Conservation (phyloP, 2,329 filamentous ascomycete species). For the Pleomassaria siparia region DNA sequence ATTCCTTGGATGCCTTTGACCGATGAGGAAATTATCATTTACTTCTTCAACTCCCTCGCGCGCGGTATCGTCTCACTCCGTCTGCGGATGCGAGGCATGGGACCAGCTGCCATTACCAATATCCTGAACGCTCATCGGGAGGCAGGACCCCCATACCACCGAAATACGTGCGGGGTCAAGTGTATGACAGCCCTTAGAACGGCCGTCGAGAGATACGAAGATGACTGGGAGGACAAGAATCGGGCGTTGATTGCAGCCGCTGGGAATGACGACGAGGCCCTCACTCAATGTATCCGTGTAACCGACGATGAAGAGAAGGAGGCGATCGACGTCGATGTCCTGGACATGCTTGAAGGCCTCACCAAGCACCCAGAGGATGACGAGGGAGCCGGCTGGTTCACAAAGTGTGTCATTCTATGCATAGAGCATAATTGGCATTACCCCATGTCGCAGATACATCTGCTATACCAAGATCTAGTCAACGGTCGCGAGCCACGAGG, state of each 20-base stretch:
- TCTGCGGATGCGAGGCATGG: constrained; percentile 27
- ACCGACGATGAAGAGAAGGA: constrained; percentile 2
- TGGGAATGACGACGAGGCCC: constrained; percentile 11
- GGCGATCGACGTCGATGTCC: constrained; percentile 17
- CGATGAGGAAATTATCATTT: constrained; percentile 32
- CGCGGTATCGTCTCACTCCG: constrained; percentile 28
- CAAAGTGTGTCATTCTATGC: constrained; percentile 27
- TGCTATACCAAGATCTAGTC: neutral
- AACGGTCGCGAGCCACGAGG: neutral
- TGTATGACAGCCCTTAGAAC: constrained; percentile 27
- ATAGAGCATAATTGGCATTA: constrained; percentile 11
- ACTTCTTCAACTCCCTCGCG: constrained; percentile 32
- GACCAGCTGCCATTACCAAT: constrained; percentile 22
- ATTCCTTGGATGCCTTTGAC: constrained; percentile 30
- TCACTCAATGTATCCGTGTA: constrained; percentile 24
- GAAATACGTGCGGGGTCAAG: constrained; percentile 34
- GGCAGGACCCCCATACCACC: constrained; percentile 23
- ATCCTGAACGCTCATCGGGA: constrained; percentile 27
- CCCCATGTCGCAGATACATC: neutral
- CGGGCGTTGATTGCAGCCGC: constrained; percentile 11
- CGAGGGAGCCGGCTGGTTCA: constrained; percentile 27
- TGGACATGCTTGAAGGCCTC: constrained; percentile 15
- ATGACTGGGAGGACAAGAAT: constrained; percentile 13
- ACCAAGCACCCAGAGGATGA: constrained; percentile 17
- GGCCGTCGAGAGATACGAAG: constrained; percentile 16